A percentile compares a stretch with the other conserved stretches of the same genome.
phyloP scores from a whole-genome alignment of 225 moss, liverwort and hornwort species.

The Polytrichum formosum region DNA sequence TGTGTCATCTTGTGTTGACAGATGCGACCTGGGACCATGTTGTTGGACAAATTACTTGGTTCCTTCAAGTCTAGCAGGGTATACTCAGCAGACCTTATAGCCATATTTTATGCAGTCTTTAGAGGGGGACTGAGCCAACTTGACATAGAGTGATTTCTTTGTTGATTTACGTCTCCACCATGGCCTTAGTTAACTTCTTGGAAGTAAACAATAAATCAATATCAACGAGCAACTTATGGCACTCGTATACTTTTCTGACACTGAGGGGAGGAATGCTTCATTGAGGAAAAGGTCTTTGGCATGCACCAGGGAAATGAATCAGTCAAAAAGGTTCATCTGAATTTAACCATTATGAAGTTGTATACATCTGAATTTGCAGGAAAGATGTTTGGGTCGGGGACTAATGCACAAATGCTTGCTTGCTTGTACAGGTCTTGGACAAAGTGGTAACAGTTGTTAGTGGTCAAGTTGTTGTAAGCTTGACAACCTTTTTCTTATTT shows the following conservation, averaged over 20 bases:
- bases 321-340: too few relatives aligned
- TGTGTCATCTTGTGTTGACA: constrained; percentile 19
- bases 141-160: background rate
- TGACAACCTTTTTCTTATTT: constrained; percentile 17
- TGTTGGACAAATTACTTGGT: constrained; percentile 41
- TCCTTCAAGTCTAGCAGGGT: constrained; percentile 48
- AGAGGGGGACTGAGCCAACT: too few relatives aligned
- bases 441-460: constrained; percentile 85
- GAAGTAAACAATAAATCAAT: background rate
- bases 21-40: constrained; percentile 47
- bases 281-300: too few relatives aligned
- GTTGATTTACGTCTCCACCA: background rate
- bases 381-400: too few relatives aligned
- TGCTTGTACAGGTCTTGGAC: constrained; percentile 61
- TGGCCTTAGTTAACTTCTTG: background rate
- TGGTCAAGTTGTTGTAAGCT: constrained; percentile 71
- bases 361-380: too few relatives aligned
- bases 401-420: too few relatives aligned
- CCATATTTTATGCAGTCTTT: background rate
- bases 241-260: too few relatives aligned
- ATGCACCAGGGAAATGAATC: too few relatives aligned
- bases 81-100: background rate
- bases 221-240: background rate
- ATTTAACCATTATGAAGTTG: too few relatives aligned
- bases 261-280: too few relatives aligned